Percentiles rank a stretch among this genome's conserved stretches.
Evolutionary conservation across 768 basidiomycete species (phyloP).

Genomic region (Arthromyces matolae): DNA sequence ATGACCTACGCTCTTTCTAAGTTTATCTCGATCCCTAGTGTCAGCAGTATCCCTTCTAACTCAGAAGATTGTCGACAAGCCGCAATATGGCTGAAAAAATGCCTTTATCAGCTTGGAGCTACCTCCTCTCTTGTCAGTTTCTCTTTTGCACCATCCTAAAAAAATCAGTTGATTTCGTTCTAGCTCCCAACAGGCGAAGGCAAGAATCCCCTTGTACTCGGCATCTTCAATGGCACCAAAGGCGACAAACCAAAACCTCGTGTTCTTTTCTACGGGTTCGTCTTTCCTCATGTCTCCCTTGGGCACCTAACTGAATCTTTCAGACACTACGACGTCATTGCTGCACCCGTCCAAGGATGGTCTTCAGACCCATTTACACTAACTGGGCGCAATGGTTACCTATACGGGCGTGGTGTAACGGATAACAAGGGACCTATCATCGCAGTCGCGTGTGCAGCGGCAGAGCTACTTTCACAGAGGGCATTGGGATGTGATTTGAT

Average conservation of each 20-base stretch:
- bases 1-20: constrained; percentile 78
- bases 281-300: background rate
- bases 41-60: constrained; percentile 64
- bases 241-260: constrained; percentile 58
- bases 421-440: constrained; percentile 97
- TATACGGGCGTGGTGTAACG: constrained; percentile 87
- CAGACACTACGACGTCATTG: constrained; percentile 96
- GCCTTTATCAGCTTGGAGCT: constrained; percentile 85
- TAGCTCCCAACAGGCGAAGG: constrained; percentile 79
- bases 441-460: constrained; percentile 86
- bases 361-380: constrained; percentile 78
- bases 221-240: constrained; percentile 75
- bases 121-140: constrained; percentile 65
- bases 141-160: no score
- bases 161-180: no score
- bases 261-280: constrained; percentile 87
- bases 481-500: constrained; percentile 84
- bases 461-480: constrained; percentile 67
- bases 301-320: background rate
- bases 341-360: constrained; percentile 75
- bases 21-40: constrained; percentile 84
- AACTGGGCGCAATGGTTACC: constrained; percentile 79
- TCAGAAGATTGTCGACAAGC: constrained; percentile 91
- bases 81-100: constrained; percentile 89
- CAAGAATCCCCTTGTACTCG: constrained; percentile 85